Evolutionary conservation across 305 asterid genomes (phyloP).

Genomic region (Fraxinus sp.): DNA sequence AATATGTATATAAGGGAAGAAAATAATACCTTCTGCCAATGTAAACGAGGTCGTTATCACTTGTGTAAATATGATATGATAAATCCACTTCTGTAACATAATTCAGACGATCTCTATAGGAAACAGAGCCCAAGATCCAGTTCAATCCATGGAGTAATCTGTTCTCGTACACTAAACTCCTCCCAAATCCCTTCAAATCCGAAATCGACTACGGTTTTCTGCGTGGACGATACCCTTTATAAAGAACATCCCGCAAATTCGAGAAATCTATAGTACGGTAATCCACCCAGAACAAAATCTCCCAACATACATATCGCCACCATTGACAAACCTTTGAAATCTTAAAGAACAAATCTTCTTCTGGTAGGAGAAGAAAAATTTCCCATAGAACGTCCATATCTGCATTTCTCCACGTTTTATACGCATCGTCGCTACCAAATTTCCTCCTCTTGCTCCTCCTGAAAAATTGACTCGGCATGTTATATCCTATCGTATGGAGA

Average conservation of each 20-base stretch:
- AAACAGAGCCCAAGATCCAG: too few species aligned
- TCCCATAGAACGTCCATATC: background rate
- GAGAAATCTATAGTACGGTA: background rate
- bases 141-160: background rate
- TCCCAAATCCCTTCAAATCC: too few species aligned
- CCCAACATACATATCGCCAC: background rate
- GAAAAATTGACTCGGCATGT: background rate
- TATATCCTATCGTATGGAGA: too few species aligned
- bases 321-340: background rate
- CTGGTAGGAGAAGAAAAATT: background rate
- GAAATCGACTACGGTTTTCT: too few species aligned
- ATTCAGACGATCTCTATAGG: too few species aligned
- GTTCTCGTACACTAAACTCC: background rate
- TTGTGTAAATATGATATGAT: too few species aligned
- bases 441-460: background rate
- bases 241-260: background rate
- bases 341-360: background rate
- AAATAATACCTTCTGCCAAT: too few species aligned
- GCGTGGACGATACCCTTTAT: background rate
- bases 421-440: background rate
- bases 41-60: too few species aligned
- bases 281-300: background rate
- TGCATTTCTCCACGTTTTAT: background rate
- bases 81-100: too few species aligned
- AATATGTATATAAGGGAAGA: too few species aligned